phyloP scores from a whole-genome alignment of 305 asterid genomes.

The Plantago rigida region DNA sequence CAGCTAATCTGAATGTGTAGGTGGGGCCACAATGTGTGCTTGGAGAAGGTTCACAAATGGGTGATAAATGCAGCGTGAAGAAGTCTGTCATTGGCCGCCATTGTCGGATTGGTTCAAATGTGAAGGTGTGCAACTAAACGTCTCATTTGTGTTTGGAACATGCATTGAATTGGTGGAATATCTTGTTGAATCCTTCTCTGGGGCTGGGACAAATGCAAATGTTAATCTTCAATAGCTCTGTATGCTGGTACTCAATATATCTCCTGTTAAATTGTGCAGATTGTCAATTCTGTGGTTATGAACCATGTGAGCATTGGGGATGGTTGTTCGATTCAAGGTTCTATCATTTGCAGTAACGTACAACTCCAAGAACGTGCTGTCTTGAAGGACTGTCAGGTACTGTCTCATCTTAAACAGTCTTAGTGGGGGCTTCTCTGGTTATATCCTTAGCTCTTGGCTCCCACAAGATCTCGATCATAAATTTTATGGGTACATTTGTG shows the following conservation, averaged over 20 bases:
- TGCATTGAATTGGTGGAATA: neutral
- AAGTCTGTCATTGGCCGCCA: conserved; percentile 94
- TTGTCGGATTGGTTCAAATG: conserved; percentile 95
- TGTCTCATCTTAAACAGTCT: neutral
- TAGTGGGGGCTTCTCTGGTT: no score
- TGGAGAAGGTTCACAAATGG: conserved; percentile 91
- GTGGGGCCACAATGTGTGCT: conserved; percentile 97
- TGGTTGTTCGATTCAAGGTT: conserved; percentile 92
- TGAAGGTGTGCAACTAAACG: conserved; percentile 52
- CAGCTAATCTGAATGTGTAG: conserved; percentile 35
- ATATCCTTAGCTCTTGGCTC: neutral
- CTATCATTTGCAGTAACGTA: conserved; percentile 76
- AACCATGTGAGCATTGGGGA: conserved; percentile 82
- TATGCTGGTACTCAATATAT: neutral
- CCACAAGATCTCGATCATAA: neutral
- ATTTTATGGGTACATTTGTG: neutral
- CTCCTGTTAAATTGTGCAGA: conserved; percentile 34
- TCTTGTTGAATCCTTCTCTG: neutral
- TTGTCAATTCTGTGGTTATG: conserved; percentile 80
- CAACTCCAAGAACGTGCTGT: conserved; percentile 89
- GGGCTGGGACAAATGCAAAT: neutral
- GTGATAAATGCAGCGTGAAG: conserved; percentile 95
- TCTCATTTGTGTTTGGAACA: neutral
- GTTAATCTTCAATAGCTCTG: neutral
- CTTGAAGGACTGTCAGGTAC: conserved; percentile 87